These are phyloP conservation scores for Dictyostelium brefeldianum DNA, from an alignment of 78 protist genomes.

Conservation along the genomic window DNA sequence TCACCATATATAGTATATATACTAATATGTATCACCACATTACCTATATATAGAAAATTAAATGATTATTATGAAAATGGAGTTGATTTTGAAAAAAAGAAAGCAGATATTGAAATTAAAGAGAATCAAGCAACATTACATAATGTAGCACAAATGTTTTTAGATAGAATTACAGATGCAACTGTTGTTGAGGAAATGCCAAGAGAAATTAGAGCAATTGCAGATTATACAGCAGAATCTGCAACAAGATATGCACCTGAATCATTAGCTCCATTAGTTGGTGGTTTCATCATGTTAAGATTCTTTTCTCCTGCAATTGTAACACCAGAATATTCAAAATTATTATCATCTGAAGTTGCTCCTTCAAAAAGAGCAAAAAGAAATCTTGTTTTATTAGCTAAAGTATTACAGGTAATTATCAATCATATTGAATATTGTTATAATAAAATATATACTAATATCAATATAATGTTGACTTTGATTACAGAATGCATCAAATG, in stretches of 20 bases:
- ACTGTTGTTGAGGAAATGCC: slow-evolving; percentile 76
- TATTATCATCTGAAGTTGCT: slow-evolving; percentile 58
- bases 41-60: slow-evolving; percentile 24
- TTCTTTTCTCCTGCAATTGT: slow-evolving; percentile 87
- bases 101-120: background rate
- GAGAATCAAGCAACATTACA: slow-evolving; percentile 22
- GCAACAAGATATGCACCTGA: slow-evolving; percentile 80
- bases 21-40: no score
- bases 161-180: slow-evolving; percentile 83
- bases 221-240: slow-evolving; percentile 78
- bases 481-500: slow-evolving; percentile 81
- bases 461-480: background rate
- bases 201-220: slow-evolving; percentile 81
- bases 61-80: slow-evolving; percentile 40
- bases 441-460: background rate
- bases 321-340: slow-evolving; percentile 74
- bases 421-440: background rate
- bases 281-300: slow-evolving; percentile 85
- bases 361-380: slow-evolving; percentile 62
- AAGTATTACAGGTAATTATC: slow-evolving; percentile 72
- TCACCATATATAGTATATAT: background rate
- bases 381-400: slow-evolving; percentile 82
- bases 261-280: slow-evolving; percentile 71
- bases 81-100: background rate
- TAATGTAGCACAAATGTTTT: slow-evolving; percentile 53